phyloP scores from a whole-genome alignment of 768 basidiomycete genomes.

The Pleurotus pulmonarius region DNA sequence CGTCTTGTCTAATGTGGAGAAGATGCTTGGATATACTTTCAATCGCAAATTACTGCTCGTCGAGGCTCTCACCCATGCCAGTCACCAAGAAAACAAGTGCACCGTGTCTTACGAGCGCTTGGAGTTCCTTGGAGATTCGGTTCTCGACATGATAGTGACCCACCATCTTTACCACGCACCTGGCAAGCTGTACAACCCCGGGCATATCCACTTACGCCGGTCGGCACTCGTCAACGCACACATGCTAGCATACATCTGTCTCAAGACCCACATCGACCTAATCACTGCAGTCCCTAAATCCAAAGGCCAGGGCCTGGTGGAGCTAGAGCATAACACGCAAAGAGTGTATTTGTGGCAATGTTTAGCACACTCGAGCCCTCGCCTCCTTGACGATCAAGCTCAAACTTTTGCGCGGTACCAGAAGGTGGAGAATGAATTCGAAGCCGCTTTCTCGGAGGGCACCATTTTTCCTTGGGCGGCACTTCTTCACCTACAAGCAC shows the following conservation, averaged over 20 bases:
- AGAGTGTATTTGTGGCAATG: slow-evolving; percentile 62
- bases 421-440: slow-evolving; percentile 45
- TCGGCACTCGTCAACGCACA: slow-evolving; percentile 72
- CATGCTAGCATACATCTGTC: slow-evolving; percentile 68
- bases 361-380: slow-evolving; percentile 61
- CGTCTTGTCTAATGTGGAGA: slow-evolving; percentile 54
- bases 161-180: slow-evolving; percentile 63
- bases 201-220: slow-evolving; percentile 65
- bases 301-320: slow-evolving; percentile 22
- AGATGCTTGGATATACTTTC: slow-evolving; percentile 69
- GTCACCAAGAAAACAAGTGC: slow-evolving; percentile 54
- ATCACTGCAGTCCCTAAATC: slow-evolving; percentile 50
- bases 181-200: slow-evolving; percentile 65
- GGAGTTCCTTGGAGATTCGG: slow-evolving; percentile 75
- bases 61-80: slow-evolving; percentile 72
- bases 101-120: slow-evolving; percentile 75
- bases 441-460: slow-evolving; percentile 37
- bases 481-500: slow-evolving; percentile 69
- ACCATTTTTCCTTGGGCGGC: slow-evolving; percentile 69
- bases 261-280: slow-evolving; percentile 38
- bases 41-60: slow-evolving; percentile 57
- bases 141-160: slow-evolving; percentile 73
- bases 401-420: slow-evolving; percentile 51
- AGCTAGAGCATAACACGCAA: slow-evolving; percentile 36
- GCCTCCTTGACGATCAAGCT: slow-evolving; percentile 60